Conservation (phyloP, 345 rosid species). For the Lepidium africanum region DNA sequence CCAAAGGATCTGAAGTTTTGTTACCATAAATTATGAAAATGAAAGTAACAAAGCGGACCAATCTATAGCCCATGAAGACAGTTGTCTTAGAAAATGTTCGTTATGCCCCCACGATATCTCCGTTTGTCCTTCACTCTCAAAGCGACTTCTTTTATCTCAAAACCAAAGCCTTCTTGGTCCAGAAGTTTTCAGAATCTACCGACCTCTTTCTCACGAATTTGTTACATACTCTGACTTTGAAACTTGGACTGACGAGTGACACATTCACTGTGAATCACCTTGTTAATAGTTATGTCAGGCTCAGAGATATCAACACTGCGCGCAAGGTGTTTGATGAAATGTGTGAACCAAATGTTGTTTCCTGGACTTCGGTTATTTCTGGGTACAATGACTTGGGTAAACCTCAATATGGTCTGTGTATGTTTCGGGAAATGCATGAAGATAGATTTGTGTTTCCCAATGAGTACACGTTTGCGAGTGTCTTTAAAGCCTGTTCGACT, state of each 20-base stretch:
- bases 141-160: background rate
- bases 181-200: slow-evolving; percentile 32
- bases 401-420: slow-evolving; percentile 27
- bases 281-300: slow-evolving; percentile 34
- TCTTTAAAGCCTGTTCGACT: slow-evolving; percentile 51
- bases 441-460: slow-evolving; percentile 40
- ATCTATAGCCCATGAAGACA: background rate
- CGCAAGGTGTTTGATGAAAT: slow-evolving; percentile 59
- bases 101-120: slow-evolving; percentile 1
- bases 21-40: too few species aligned
- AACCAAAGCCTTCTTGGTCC: slow-evolving; percentile 17
- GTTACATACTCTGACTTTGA: slow-evolving; percentile 30
- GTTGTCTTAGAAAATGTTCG: background rate
- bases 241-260: slow-evolving; percentile 33
- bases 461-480: slow-evolving; percentile 52
- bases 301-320: slow-evolving; percentile 26
- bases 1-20: too few species aligned
- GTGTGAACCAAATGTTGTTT: slow-evolving; percentile 63
- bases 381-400: slow-evolving; percentile 35
- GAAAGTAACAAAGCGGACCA: too few species aligned
- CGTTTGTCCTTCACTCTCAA: background rate
- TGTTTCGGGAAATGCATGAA: slow-evolving; percentile 35
- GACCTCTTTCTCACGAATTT: slow-evolving; percentile 21
- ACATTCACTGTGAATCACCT: slow-evolving; percentile 44
- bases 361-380: slow-evolving; percentile 62